Conservation (phyloP, 352 stramenopile genomes). For the Phytophthora sojae region DNA sequence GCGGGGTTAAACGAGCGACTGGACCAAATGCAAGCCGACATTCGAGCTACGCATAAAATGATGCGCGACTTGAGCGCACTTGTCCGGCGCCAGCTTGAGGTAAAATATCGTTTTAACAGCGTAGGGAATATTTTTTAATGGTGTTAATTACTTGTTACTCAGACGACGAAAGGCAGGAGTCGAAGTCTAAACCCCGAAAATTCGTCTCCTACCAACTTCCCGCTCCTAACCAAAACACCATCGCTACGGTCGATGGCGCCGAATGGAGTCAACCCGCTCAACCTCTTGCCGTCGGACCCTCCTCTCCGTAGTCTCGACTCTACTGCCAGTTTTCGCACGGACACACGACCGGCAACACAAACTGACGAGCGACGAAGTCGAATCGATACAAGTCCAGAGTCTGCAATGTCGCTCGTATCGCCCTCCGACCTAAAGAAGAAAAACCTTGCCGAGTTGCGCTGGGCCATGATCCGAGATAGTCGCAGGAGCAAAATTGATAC, state of each 20-base stretch:
- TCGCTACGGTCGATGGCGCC: constrained; percentile 2
- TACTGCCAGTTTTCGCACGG: constrained; percentile 14
- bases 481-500: constrained; percentile 21
- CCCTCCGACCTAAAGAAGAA: constrained; percentile 26
- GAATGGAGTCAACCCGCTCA: constrained; percentile 18
- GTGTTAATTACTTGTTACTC: neutral
- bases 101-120: neutral
- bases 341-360: constrained; percentile 19
- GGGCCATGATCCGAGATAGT: constrained; percentile 25
- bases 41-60: constrained; percentile 27
- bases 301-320: constrained; percentile 6
- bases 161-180: constrained; percentile 1
- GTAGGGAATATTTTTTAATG: neutral
- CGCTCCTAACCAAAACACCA: constrained; percentile 8
- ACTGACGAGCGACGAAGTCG: constrained; percentile 18
- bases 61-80: constrained; percentile 31
- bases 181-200: constrained; percentile 10
- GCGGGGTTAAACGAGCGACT: constrained; percentile 18
- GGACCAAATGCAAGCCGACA: constrained; percentile 37
- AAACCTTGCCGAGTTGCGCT: constrained; percentile 33
- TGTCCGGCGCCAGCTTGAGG: constrained; percentile 28
- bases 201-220: constrained; percentile 16
- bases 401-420: neutral
- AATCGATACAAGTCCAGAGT: constrained; percentile 18
- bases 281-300: constrained; percentile 21